These are phyloP conservation scores for Termitomyces heimii DNA, from an alignment of 768 basidiomycete genomes.

Conservation along the genomic window DNA sequence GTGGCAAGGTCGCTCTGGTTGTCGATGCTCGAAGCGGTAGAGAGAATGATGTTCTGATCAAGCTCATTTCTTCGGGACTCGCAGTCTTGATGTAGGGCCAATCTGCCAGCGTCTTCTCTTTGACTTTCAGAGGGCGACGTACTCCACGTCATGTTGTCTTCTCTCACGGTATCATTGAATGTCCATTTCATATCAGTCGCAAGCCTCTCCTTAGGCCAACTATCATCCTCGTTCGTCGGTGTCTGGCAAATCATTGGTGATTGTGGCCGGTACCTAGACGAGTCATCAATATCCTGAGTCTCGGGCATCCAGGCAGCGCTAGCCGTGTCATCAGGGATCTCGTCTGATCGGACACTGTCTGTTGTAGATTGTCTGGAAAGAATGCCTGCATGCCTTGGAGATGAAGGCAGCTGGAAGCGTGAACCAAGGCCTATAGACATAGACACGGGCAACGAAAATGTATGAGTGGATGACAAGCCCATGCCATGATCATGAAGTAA, in stretches of 20 bases:
- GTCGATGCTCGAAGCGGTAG: slow-evolving; percentile 30
- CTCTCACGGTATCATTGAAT: slow-evolving; percentile 45
- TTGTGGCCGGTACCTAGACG: slow-evolving; percentile 30
- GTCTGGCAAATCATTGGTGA: slow-evolving; percentile 23
- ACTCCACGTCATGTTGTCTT: slow-evolving; percentile 77
- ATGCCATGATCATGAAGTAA: slow-evolving; percentile 24
- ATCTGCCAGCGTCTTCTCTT: slow-evolving; percentile 31
- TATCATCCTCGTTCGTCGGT: slow-evolving; percentile 56
- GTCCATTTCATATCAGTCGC: slow-evolving; percentile 55
- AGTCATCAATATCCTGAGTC: slow-evolving; percentile 56
- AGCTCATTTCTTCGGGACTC: slow-evolving; percentile 10
- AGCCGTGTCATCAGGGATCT: slow-evolving; percentile 42
- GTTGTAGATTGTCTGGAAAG: slow-evolving; percentile 50
- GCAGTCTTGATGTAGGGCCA: slow-evolving; percentile 15
- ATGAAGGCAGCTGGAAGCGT: slow-evolving; percentile 24
- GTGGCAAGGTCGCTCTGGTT: slow-evolving; percentile 23
- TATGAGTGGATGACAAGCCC: slow-evolving; percentile 26
- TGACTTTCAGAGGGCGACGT: slow-evolving; percentile 59
- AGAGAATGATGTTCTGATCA: slow-evolving; percentile 13
- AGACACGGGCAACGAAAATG: slow-evolving; percentile 38
- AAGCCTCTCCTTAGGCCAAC: slow-evolving; percentile 70
- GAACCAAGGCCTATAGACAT: slow-evolving; percentile 38
- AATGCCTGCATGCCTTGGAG: slow-evolving; percentile 21
- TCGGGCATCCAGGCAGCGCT: slow-evolving; percentile 49
- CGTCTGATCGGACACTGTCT: slow-evolving; percentile 46